Base-by-base conservation (phyloP, 352 stramenopile species). In the Elongisporangium undulatum region DNA sequence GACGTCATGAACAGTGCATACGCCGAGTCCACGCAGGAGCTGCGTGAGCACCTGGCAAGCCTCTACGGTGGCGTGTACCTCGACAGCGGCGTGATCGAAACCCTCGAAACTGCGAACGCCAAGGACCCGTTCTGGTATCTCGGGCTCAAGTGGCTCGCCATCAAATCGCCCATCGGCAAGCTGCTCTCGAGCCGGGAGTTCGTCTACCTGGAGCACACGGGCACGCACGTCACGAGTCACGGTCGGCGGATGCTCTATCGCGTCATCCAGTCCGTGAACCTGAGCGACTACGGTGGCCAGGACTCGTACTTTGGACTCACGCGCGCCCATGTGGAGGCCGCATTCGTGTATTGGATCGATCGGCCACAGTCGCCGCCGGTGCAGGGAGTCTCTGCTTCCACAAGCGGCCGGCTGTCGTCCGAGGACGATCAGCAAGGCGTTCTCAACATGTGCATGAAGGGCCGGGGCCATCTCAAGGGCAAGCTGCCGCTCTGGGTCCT, bases 61-160 rank as follows among this genome's bases (percentile, higher is more conserved):
- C 64, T 71, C 49, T 89, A 84, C 58, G 81, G 81, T n/a, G 66
- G 74, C 34, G 66, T 63, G 34, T 81, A 71, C 38, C 66, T 92
- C 49, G 82, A 92, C 62, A 78, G 77, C 63, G 81, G 74, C 56
- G 66, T 88, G 24, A 66, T 92, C 51, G 67, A 82, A 61, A 89
- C 77, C 39, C 71, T 92, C 7, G 82, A 92, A 62, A 66, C 70
- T 21, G 74, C 79, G 16, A 88, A 75, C 23, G 59, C 80, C 2
- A 69, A 82, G 4, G 82, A 92, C 24, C 82, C 82, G 50, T 92
- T 90, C 65, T 90, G 79, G 79, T 92, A 87, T 59, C 22, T 92
- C 20, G 79, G 82, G 3, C 69, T 92, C 49, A 89, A 90, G 71
- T 92, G 82, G 82, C 39, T 85, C 55, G 82, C 79, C 17, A 24